Base-by-base conservation (phyloP, 2,329 filamentous ascomycete species). In the Drechslera avenae region DNA sequence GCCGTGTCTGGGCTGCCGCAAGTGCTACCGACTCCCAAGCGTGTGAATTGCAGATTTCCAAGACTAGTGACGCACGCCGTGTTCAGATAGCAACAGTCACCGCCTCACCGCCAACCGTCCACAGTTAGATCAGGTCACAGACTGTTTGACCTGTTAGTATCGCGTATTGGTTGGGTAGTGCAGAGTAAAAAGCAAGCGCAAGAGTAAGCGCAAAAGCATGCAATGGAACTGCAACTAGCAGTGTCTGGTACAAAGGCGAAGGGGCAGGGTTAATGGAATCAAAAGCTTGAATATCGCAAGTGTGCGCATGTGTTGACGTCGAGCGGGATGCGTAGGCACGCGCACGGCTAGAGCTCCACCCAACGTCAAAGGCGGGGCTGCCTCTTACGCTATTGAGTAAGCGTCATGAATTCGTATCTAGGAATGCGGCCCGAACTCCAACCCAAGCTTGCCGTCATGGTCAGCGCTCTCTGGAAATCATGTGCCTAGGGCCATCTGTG, bases 31-130 rank as follows among this genome's bases (percentile, higher is more conserved):
- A 39, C 17, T 45, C 23, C 17, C 16, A 23, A 33, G 40, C 34
- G 10, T 12, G n/a, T 12, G n/a, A 34, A 14, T 39, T 9, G 19
- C 12, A 36, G 7, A 5, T 9, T 31, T 18, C 30, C 21, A 50
- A 40, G 35, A 23, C 41, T 19, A 23, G 26, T 50, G 47, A 40
- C 47, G 47, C 30, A 50, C n/a, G 41, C 30, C 14, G 34, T 23
- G 17, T n/a, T 6, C 9, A 23, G 14, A 2, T 7, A 23, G 9
- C 9, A 28, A 12, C 28, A 19, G 30, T 42, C n/a, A 23, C 39
- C n/a, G 4, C 13, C 26, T 1, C 9, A 17, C 40, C 13, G 5
- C 7, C 36, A 6, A 30, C 5, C 17, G 36, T 42, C 40, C 12
- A 17, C 21, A 12, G 16, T 19, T 4, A 28, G 26, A 28, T 12